Conservation (phyloP, 192 early-diverging fungal species). For the Coemansia pectinata region DNA sequence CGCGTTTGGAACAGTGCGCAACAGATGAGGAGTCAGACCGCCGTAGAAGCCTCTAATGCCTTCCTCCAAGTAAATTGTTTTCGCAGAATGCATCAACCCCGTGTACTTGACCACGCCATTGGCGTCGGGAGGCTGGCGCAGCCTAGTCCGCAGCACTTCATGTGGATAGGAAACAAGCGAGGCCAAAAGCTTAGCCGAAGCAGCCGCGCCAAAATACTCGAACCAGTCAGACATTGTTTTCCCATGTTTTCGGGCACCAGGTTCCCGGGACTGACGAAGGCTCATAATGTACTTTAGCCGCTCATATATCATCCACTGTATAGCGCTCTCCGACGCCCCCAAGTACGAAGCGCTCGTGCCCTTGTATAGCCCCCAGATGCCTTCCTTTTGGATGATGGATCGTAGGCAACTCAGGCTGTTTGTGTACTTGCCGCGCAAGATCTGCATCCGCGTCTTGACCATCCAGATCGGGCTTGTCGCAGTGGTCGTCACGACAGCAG, state of each 20-base stretch:
- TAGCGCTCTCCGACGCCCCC: conserved; percentile 83
- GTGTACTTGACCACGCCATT: conserved; percentile 72
- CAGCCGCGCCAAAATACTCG: conserved; percentile 82
- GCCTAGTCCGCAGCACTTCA: conserved; percentile 89
- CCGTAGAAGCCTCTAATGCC: conserved; percentile 87
- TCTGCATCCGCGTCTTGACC: conserved; percentile 94
- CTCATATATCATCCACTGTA: conserved; percentile 98
- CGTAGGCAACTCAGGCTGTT: conserved; percentile 78
- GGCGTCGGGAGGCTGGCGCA: conserved; percentile 77
- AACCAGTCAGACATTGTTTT: conserved; percentile 69
- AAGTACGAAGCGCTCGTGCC: conserved; percentile 90
- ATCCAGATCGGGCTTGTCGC: conserved; percentile 98
- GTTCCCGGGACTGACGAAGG: neutral
- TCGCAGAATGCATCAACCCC: conserved; percentile 64
- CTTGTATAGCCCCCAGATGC: conserved; percentile 80
- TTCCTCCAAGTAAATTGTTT: conserved; percentile 71
- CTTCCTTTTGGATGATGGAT: conserved; percentile 75
- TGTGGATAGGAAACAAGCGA: conserved; percentile 92
- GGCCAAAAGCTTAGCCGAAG: conserved; percentile 82
- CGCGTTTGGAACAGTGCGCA: conserved; percentile 95
- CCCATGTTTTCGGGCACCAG: neutral
- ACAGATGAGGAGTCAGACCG: conserved; percentile 91
- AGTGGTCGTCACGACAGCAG: conserved; percentile 74
- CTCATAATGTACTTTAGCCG: conserved; percentile 70
- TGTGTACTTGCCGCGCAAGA: conserved; percentile 69